Evolutionary conservation across 192 early-diverging fungal genomes (phyloP), one percentile per base, ranked within the genome.

Genomic region (Podila epigama): DNA sequence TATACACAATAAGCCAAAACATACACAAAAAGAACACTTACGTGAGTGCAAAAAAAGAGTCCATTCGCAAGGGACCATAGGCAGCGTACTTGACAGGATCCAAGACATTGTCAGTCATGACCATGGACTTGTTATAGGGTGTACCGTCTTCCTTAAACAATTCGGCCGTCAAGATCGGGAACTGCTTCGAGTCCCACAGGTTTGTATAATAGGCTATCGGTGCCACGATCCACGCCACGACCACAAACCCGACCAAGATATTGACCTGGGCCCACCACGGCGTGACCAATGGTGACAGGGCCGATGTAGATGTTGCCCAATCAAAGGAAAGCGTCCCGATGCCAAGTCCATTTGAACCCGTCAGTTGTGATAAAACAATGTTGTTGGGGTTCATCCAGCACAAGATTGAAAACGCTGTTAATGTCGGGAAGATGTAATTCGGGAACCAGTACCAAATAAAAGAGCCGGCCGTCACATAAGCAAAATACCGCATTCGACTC

Each of bases 361-460:
- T 81, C 31, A 87, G 35, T 37, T 75, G 83, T 16, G 67, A 57
- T 12, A 77, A 59, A 15, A 77, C 34, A 4, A 83, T 28, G 48
- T 71, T 82, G 8, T 63, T n/a, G 6, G 75, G 79, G 13, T 62
- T 66, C 16, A 85, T 60, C 68, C 83, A 70, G 60, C 86, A 87
- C 7, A 87, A 34, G 7, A 83, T 27, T 0, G 86, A 72, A 22
- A 89, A 52, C 33, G 75, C 60, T n/a, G 80, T 62, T 29, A 84
- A 61, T 10, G 75, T 29, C n/a, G 82, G 82, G 65, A 84, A 70
- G 18, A 87, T 42, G 54, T 80, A 85, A 27, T 77, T 64, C 1
- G 87, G 87, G 29, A 89, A 54, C 58, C 80, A 77, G 33, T 83
- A 73, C 63, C 70, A 89, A 15, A 87, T 31, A 72, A 83, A 83